Conservation (phyloP, 768 basidiomycete species). For the Psilocybe azurescens region DNA sequence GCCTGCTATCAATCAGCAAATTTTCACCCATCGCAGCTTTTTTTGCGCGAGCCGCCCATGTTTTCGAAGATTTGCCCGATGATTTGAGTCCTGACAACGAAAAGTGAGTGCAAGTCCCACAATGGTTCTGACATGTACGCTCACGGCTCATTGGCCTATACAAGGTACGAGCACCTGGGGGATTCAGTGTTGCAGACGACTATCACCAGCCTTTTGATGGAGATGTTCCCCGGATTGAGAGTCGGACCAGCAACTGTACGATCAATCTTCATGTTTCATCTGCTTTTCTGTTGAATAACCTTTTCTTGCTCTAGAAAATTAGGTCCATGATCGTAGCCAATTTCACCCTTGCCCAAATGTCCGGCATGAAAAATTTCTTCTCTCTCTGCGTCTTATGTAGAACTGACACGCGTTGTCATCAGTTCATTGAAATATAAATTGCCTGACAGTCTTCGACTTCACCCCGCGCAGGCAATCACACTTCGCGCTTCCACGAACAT, state of each 20-base stretch:
- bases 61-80: conserved; percentile 75
- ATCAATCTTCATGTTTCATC: not conserved
- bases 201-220: conserved; percentile 67
- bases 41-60: conserved; percentile 69
- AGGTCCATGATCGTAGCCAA: conserved; percentile 79
- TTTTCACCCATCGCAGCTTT: conserved; percentile 80
- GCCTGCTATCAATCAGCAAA: conserved; percentile 49
- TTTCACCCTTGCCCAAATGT: conserved; percentile 74
- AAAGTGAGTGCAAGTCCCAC: conserved; percentile 48
- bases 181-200: conserved; percentile 74
- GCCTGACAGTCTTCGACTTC: conserved; percentile 63
- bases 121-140: conserved; percentile 5
- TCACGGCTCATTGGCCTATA: conserved; percentile 1
- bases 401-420: conserved; percentile 1
- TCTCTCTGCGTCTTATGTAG: conserved; percentile 7
- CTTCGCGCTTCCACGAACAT: conserved; percentile 71
- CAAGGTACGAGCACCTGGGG: conserved; percentile 77
- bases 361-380: conserved; percentile 19
- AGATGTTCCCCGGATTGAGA: conserved; percentile 69
- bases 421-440: conserved; percentile 72
- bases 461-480: conserved; percentile 75
- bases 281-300: conserved; percentile 7
- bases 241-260: conserved; percentile 82
- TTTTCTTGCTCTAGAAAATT: conserved; percentile 63
- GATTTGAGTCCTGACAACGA: conserved; percentile 86